Conservation (phyloP, 371 early-diverging fungal genomes). For the Mortierella sp. region DNA sequence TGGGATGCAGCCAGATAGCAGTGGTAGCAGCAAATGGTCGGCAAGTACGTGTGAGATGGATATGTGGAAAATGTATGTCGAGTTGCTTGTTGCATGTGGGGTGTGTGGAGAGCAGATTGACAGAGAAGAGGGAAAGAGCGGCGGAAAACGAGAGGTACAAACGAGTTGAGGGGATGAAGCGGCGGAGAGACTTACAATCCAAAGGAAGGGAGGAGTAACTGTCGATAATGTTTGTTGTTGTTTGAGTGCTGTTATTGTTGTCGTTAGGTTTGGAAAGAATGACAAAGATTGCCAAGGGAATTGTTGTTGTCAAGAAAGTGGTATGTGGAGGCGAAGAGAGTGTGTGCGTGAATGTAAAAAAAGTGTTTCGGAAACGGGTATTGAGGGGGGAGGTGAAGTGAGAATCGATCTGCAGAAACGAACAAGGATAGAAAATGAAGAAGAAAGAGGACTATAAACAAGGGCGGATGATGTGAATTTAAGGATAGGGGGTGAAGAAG, state of each 20-base stretch:
- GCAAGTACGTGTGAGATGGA: background rate
- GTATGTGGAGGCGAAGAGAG: background rate
- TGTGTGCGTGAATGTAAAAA: background rate
- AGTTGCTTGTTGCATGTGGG: background rate
- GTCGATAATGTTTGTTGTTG: background rate
- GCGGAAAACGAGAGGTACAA: background rate
- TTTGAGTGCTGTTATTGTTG: background rate
- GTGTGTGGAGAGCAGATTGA: background rate
- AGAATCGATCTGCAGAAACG: background rate
- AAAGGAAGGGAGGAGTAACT: background rate
- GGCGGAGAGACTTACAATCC: background rate
- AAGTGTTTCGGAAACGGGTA: background rate
- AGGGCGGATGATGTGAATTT: background rate
- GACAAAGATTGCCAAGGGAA: background rate
- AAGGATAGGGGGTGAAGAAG: background rate
- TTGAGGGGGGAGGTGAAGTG: background rate
- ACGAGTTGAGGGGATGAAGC: background rate
- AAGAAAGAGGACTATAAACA: background rate
- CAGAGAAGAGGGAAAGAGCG: background rate
- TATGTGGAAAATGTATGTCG: background rate
- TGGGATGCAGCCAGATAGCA: background rate
- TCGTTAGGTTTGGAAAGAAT: constrained; percentile 1
- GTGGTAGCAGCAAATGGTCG: background rate
- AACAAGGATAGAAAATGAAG: constrained; percentile 2
- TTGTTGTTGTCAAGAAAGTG: background rate